Conservation (phyloP, 2,329 filamentous ascomycete species). For the Aureobasidium sp. region DNA sequence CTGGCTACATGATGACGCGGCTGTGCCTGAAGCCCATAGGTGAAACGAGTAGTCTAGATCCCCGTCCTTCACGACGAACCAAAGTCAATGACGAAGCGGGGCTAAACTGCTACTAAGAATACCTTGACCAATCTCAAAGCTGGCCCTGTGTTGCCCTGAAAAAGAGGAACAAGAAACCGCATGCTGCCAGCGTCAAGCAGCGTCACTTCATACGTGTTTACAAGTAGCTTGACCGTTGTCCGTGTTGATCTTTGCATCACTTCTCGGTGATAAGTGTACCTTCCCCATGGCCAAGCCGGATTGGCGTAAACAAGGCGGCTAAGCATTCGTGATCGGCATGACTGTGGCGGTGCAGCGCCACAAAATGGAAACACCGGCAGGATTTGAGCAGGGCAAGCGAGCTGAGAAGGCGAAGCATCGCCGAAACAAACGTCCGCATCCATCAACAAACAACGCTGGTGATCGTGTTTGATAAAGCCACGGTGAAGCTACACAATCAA, state of each 20-base stretch:
- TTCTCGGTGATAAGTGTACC: not conserved
- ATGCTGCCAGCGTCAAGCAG: not conserved
- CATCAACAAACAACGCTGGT: not conserved
- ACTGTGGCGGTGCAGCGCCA: not conserved
- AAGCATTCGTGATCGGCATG: not conserved
- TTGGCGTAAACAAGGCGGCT: not conserved
- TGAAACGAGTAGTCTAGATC: slow-evolving; percentile 13
- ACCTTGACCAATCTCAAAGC: not conserved
- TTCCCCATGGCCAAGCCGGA: not conserved
- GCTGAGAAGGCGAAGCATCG: not conserved
- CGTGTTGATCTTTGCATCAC: not conserved
- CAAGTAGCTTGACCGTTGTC: too few relatives aligned
- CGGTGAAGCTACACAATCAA: not conserved
- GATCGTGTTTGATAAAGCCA: not conserved
- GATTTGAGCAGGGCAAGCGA: not conserved
- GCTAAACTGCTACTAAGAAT: slow-evolving; percentile 1
- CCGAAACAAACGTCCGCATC: not conserved
- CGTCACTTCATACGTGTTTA: not conserved
- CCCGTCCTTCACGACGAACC: not conserved
- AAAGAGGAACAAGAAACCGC: not conserved
- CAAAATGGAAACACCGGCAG: not conserved
- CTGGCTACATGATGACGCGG: slow-evolving; percentile 9
- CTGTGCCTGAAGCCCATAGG: not conserved
- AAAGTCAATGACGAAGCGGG: slow-evolving; percentile 4
- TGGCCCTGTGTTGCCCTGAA: not conserved